Percentiles rank a stretch among this genome's conserved stretches.
Conservation (phyloP, 306 rosid genomes). For the Vigna hirtella region DNA sequence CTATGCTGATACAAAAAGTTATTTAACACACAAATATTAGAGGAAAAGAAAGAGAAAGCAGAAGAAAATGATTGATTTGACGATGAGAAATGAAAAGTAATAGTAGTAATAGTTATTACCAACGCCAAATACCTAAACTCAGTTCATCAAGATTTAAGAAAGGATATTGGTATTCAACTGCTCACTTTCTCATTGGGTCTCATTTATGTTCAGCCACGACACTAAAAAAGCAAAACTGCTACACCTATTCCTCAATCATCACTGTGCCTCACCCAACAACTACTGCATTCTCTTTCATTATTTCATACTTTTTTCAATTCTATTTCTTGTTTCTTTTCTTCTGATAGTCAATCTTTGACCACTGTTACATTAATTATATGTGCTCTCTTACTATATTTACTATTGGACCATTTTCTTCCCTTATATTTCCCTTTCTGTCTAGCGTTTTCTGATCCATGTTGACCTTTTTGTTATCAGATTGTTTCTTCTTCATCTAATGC, state of each 20-base stretch:
- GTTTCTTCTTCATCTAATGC: constrained; percentile 39
- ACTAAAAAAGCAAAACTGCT: constrained; percentile 57
- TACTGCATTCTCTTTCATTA: constrained; percentile 49
- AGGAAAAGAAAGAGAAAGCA: neutral
- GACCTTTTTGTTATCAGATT: constrained; percentile 34
- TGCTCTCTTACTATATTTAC: neutral
- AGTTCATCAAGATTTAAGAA: constrained; percentile 15
- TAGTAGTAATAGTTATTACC: neutral
- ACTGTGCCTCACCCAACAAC: constrained; percentile 68
- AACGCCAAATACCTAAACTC: constrained; percentile 32
- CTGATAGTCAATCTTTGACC: constrained; percentile 34
- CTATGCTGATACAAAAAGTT: neutral
- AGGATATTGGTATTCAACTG: constrained; percentile 54
- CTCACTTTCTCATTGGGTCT: constrained; percentile 65
- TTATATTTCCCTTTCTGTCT: constrained; percentile 38
- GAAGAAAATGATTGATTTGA: neutral
- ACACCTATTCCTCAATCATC: constrained; percentile 43
- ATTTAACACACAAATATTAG: neutral
- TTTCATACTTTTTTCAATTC: too few relatives aligned
- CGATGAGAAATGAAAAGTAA: neutral
- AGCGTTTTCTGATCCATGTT: constrained; percentile 41
- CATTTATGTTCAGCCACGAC: constrained; percentile 61
- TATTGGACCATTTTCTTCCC: neutral
- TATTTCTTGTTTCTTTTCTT: neutral
- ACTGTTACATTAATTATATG: constrained; percentile 19